Percentiles rank a stretch among this genome's conserved stretches.
Conservation (phyloP, 2,329 filamentous ascomycete genomes). For the Colletotrichum sp. region DNA sequence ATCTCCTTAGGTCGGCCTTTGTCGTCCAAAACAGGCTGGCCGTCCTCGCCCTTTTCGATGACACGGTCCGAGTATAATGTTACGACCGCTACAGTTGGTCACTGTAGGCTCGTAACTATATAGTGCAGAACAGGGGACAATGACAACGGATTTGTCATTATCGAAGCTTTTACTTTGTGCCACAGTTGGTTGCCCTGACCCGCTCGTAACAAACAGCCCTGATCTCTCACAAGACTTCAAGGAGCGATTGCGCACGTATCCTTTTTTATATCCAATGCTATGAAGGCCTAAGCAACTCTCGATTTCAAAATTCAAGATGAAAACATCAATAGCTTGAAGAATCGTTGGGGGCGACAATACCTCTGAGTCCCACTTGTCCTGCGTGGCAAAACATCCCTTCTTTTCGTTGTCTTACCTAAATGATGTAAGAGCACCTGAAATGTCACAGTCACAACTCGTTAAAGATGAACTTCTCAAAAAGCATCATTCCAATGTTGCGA, state of each 20-base stretch:
- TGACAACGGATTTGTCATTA: too few species aligned
- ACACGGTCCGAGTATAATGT: too few species aligned
- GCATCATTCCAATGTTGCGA: accelerated
- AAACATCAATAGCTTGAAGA: not conserved
- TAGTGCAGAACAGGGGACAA: too few species aligned
- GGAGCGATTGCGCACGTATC: not conserved
- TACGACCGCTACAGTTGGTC: too few species aligned
- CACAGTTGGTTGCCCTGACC: too few species aligned
- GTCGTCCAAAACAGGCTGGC: too few species aligned
- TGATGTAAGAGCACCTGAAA: accelerated
- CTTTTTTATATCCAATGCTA: not conserved
- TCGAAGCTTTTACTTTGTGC: too few species aligned
- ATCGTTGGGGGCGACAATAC: not conserved
- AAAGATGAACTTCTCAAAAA: not conserved
- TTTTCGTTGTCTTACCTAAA: not conserved
- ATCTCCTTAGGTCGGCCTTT: too few species aligned
- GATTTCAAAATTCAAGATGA: not conserved
- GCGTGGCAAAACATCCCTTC: not conserved
- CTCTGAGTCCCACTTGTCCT: too few species aligned
- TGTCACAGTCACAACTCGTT: not conserved
- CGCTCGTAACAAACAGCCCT: not conserved
- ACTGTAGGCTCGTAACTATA: too few species aligned
- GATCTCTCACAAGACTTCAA: not conserved
- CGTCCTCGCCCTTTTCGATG: too few species aligned
- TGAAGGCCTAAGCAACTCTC: not conserved